Percentiles rank a stretch among this genome's conserved stretches.
Evolutionary conservation across 164 flowering plant species (phyloP).

Genomic region (Sedum album): DNA sequence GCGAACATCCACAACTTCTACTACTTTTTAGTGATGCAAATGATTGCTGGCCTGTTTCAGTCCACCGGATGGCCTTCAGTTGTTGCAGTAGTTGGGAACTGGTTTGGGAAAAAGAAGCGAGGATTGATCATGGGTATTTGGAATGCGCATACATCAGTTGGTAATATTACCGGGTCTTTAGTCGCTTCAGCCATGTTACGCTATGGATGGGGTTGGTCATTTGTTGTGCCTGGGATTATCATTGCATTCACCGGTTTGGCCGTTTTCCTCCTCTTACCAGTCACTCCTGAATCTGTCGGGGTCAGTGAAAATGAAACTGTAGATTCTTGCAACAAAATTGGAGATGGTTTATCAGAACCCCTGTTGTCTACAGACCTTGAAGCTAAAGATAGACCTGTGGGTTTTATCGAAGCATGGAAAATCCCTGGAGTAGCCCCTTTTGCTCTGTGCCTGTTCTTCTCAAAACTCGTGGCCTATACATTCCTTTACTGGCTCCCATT

Average conservation of each 20-base stretch:
- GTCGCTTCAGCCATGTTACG: slow-evolving; percentile 61
- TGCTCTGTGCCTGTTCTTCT: slow-evolving; percentile 90
- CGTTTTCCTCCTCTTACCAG: slow-evolving; percentile 63
- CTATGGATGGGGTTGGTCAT: slow-evolving; percentile 98
- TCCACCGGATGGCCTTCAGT: slow-evolving; percentile 99
- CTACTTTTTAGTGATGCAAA: slow-evolving; percentile 58
- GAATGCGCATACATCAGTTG: slow-evolving; percentile 94
- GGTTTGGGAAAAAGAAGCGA: slow-evolving; percentile 89
- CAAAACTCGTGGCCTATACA: slow-evolving; percentile 90
- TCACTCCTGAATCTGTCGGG: slow-evolving; percentile 64
- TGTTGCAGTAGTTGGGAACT: slow-evolving; percentile 90
- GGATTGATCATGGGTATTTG: slow-evolving; percentile 96
- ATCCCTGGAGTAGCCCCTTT: slow-evolving; percentile 94
- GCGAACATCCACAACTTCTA: slow-evolving; percentile 58
- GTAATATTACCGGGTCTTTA: slow-evolving; percentile 82
- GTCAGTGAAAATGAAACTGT: slow-evolving; percentile 27
- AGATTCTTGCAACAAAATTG: slow-evolving; percentile 28
- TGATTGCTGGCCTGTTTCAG: slow-evolving; percentile 84
- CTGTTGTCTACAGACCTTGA: slow-evolving; percentile 21
- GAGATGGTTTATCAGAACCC: slow-evolving; percentile 38
- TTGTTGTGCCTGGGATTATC: slow-evolving; percentile 70
- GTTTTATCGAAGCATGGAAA: slow-evolving; percentile 87
- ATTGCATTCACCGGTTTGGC: slow-evolving; percentile 50
- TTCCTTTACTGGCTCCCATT: slow-evolving; percentile 97
- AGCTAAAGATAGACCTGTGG: slow-evolving; percentile 40